Percentiles rank a stretch among this genome's conserved stretches.
phyloP scores from a whole-genome alignment of 2,329 filamentous ascomycete genomes.

The Ophiosphaerella narmari region DNA sequence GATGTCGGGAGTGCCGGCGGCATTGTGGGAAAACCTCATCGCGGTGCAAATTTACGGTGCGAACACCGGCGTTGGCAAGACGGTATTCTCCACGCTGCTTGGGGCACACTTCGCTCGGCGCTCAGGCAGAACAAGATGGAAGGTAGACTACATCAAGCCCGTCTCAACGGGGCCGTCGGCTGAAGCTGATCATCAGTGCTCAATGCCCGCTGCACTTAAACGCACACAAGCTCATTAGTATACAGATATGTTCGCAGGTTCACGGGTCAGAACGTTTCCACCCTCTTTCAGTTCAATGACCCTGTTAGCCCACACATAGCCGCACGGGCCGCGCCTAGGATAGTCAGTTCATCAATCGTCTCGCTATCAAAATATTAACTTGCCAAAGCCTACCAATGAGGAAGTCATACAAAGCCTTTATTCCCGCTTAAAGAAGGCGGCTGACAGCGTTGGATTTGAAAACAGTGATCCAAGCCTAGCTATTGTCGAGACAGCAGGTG shows the following conservation, averaged over 20 bases:
- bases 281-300: conserved; percentile 72
- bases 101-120: conserved; percentile 58
- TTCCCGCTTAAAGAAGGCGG: conserved; percentile 18
- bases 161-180: conserved; percentile 74
- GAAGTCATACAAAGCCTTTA: conserved; percentile 24
- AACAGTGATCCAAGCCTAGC: conserved; percentile 43
- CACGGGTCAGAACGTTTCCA: conserved; percentile 60
- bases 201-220: neutral
- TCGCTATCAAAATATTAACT: conserved; percentile 4
- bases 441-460: conserved; percentile 3
- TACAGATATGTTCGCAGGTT: conserved; percentile 67
- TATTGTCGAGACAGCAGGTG: conserved; percentile 80
- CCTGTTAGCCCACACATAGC: conserved; percentile 80
- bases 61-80: conserved; percentile 86
- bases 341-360: conserved; percentile 20
- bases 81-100: conserved; percentile 74
- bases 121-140: conserved; percentile 25
- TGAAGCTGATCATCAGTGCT: conserved; percentile 72
- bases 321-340: conserved; percentile 48
- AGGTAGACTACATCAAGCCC: conserved; percentile 74
- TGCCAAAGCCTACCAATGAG: conserved; percentile 28
- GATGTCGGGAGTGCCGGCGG: conserved; percentile 58
- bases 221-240: conserved; percentile 6
- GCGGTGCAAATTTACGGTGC: conserved; percentile 79
- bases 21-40: conserved; percentile 70